Percentiles rank a stretch among this genome's conserved stretches.
These are phyloP conservation scores for Phytopythium chamaehyphon DNA, from an alignment of 352 stramenopile species.

Conservation along the genomic window DNA sequence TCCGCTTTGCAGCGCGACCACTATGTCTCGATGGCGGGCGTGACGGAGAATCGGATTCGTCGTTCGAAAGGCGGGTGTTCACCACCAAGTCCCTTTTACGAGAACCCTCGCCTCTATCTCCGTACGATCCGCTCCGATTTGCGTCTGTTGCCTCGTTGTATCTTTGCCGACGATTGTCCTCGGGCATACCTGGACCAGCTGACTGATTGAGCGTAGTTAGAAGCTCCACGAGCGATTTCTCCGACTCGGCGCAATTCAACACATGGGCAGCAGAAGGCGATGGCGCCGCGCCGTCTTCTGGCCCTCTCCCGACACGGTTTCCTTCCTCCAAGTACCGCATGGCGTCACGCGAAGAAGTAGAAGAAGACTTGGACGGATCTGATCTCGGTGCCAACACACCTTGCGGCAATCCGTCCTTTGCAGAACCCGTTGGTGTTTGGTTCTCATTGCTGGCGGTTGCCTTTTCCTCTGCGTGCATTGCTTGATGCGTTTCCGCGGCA, in stretches of 20 bases:
- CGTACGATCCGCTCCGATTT: neutral
- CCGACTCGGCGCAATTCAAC: constrained; percentile 62
- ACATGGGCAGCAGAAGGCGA: constrained; percentile 53
- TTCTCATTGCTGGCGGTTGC: neutral
- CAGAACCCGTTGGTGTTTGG: constrained; percentile 38
- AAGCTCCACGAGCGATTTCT: constrained; percentile 61
- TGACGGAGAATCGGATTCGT: neutral
- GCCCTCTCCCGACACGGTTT: too few species aligned
- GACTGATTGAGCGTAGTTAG: constrained; percentile 56
- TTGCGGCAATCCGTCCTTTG: constrained; percentile 30
- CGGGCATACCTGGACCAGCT: neutral
- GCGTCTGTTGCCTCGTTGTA: too few species aligned
- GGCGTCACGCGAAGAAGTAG: neutral
- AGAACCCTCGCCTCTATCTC: neutral
- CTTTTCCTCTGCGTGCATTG: constrained; percentile 5
- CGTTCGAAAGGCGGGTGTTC: neutral
- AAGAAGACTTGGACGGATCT: too few species aligned
- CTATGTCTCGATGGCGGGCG: neutral
- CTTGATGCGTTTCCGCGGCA: neutral
- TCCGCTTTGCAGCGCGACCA: constrained; percentile 2
- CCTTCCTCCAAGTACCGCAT: neutral
- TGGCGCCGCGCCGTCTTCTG: neutral
- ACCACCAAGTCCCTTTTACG: neutral
- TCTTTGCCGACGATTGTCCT: neutral
- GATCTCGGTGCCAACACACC: neutral